phyloP scores from a whole-genome alignment of 352 stramenopile genomes.

The Elongisporangium senticosum region DNA sequence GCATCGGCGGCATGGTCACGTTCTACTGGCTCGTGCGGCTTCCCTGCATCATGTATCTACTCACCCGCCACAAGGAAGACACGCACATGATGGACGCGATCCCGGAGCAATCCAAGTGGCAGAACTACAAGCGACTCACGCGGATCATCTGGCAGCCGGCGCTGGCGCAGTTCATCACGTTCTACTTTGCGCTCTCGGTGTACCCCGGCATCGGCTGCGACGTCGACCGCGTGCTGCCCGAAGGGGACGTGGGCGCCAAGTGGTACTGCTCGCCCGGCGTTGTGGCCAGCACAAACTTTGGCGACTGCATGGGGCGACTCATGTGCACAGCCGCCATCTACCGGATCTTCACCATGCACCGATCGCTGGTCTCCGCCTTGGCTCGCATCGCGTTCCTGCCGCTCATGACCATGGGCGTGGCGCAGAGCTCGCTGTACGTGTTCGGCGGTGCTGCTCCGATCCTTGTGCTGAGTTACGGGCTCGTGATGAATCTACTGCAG shows the following conservation, averaged over 20 bases:
- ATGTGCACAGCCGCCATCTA: not conserved
- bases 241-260: not conserved
- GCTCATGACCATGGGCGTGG: conserved; percentile 14
- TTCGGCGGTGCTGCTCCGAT: not conserved
- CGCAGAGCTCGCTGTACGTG: conserved; percentile 1
- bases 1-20: conserved; percentile 9
- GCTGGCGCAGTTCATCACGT: not conserved
- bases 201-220: not conserved
- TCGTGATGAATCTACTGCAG: not conserved
- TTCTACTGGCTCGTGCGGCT: conserved; percentile 8
- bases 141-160: not conserved
- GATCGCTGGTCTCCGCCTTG: not conserved
- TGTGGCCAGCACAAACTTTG: not conserved
- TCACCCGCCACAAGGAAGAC: not conserved
- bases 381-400: conserved; percentile 7
- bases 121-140: not conserved
- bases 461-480: not conserved
- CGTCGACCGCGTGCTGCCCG: not conserved
- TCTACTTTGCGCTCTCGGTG: not conserved
- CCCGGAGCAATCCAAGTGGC: not conserved
- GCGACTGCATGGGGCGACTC: not conserved
- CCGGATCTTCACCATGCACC: not conserved
- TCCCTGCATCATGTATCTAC: conserved; percentile 8
- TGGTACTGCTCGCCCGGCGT: not conserved
- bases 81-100: not conserved